phyloP scores from a whole-genome alignment of 495 filamentous ascomycete genomes.

The Collariella sp. region DNA sequence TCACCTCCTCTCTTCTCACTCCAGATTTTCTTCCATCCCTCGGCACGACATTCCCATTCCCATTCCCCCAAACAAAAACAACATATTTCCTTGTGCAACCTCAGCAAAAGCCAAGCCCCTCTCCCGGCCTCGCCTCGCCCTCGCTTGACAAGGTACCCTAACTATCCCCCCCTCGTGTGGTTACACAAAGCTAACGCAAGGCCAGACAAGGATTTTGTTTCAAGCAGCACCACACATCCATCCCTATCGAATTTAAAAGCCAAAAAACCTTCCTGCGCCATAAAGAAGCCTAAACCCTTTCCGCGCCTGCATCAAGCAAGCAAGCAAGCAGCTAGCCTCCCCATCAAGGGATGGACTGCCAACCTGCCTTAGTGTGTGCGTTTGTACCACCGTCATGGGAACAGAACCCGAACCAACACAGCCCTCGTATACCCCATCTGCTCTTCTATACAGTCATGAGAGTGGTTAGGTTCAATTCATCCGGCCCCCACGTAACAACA shows the following conservation, averaged over 20 bases:
- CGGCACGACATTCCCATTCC: neutral
- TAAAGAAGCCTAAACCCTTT: no score
- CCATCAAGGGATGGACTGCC: neutral
- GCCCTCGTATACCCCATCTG: no score
- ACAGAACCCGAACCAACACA: no score
- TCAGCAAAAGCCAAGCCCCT: neutral
- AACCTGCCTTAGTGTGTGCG: neutral
- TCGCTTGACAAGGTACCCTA: neutral
- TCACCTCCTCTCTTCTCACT: neutral
- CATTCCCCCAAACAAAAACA: no score
- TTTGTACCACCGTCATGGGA: neutral
- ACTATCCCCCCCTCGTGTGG: slow-evolving; percentile 1
- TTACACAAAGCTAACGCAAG: slow-evolving; percentile 9
- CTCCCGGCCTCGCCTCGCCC: neutral
- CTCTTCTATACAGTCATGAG: no score
- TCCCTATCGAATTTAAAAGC: no score
- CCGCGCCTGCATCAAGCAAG: no score
- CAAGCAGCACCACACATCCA: no score
- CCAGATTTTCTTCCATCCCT: neutral
- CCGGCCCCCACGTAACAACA: no score
- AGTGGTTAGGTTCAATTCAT: no score
- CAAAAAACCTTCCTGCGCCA: no score
- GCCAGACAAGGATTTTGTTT: neutral
- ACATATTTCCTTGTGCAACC: neutral
- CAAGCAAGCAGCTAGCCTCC: neutral